Conservation (phyloP, 1,284 basidiomycete species). For the Psilocybe mexicana region DNA sequence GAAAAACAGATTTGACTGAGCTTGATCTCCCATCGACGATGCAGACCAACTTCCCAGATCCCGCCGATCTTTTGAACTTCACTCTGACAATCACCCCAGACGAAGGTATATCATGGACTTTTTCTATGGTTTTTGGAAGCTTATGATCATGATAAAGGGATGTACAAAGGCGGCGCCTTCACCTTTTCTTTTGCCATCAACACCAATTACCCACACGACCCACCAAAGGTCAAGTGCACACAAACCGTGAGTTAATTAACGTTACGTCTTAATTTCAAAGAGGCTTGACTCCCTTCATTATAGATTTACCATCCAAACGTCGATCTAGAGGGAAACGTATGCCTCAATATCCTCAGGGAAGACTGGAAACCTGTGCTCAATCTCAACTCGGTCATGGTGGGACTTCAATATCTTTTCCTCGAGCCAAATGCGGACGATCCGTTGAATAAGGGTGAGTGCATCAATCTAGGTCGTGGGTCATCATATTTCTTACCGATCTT, state of each 20-base stretch:
- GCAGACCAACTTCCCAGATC: slow-evolving; percentile 92
- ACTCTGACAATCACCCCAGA: slow-evolving; percentile 94
- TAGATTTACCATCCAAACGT: slow-evolving; percentile 99
- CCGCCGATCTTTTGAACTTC: slow-evolving; percentile 94
- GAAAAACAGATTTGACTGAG: slow-evolving; percentile 84
- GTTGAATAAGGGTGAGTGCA: slow-evolving; percentile 87
- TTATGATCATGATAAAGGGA: slow-evolving; percentile 57
- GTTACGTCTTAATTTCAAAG: background rate
- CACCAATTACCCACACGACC: slow-evolving; percentile 98
- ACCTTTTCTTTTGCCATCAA: slow-evolving; percentile 95
- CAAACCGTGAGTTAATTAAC: slow-evolving; percentile 69
- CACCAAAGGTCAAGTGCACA: slow-evolving; percentile 97
- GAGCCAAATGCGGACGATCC: slow-evolving; percentile 99
- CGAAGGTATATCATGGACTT: slow-evolving; percentile 66
- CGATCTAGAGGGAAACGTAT: slow-evolving; percentile 96
- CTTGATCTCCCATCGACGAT: slow-evolving; percentile 95
- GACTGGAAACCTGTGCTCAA: slow-evolving; percentile 99
- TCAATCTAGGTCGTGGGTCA: background rate
- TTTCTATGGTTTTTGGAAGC: slow-evolving; percentile 9
- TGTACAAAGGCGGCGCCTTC: slow-evolving; percentile 97
- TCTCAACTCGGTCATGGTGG: slow-evolving; percentile 96
- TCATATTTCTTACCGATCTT: slow-evolving; percentile 5
- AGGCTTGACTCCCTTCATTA: slow-evolving; percentile 13
- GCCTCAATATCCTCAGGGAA: slow-evolving; percentile 96
- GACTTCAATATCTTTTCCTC: slow-evolving; percentile 96